A percentile compares a stretch with the other conserved stretches of the same genome.
Evolutionary conservation across 257 asterid genomes (phyloP).

Genomic region (Scutellaria barbata): DNA sequence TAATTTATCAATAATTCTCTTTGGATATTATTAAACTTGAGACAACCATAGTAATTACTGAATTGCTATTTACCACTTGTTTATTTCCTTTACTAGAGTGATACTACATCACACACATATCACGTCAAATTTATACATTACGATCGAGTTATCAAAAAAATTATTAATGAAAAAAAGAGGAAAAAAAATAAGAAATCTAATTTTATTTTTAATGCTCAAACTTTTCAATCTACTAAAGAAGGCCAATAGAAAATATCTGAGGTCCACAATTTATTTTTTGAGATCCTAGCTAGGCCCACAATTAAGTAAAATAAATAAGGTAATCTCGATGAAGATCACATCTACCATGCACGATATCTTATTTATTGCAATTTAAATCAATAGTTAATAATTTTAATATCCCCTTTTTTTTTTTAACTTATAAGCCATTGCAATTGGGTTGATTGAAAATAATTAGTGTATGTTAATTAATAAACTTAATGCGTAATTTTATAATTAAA

Average conservation of each 20-base stretch:
- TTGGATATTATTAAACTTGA: too few species aligned
- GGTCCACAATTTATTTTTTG: too few species aligned
- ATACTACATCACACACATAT: too few species aligned
- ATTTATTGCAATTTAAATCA: background rate
- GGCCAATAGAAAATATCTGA: conserved; percentile 30
- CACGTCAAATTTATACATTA: too few species aligned
- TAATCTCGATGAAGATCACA: conserved; percentile 12
- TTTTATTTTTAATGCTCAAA: too few species aligned
- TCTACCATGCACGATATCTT: conserved; percentile 27
- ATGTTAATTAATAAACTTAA: background rate
- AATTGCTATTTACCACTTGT: too few species aligned
- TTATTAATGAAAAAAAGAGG: too few species aligned
- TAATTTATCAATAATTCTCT: too few species aligned
- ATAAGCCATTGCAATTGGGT: conserved; percentile 6
- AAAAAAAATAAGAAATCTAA: too few species aligned
- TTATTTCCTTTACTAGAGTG: too few species aligned
- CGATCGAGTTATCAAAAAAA: too few species aligned
- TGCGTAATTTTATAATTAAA: background rate
- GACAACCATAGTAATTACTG: too few species aligned
- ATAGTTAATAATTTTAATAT: background rate
- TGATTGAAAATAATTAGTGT: background rate
- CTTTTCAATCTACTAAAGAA: background rate
- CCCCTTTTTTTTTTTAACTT: background rate
- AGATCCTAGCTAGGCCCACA: background rate
- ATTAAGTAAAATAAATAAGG: background rate